A percentile compares a stretch with the other conserved stretches of the same genome.
phyloP scores from a whole-genome alignment of 495 filamentous ascomycete species.

The Penicillium flavigenum region DNA sequence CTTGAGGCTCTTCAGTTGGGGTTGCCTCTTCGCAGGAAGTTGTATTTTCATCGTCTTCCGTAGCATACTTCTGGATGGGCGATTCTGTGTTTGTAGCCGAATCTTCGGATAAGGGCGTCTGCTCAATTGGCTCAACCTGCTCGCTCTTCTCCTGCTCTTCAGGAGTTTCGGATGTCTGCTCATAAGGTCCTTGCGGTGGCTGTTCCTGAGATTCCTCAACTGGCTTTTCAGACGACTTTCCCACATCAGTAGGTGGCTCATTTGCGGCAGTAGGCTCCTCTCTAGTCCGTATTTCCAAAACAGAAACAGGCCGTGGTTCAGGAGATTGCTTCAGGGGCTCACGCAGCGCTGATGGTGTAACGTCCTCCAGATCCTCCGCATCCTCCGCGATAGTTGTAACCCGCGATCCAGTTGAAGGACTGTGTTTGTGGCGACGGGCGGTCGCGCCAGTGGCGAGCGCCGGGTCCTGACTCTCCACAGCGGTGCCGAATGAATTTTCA shows the following conservation, averaged over 20 bases:
- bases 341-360: slow-evolving; percentile 13
- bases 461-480: slow-evolving; percentile 35
- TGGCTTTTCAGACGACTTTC: slow-evolving; percentile 1
- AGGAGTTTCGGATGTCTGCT: slow-evolving; percentile 8
- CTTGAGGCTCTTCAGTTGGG: slow-evolving; percentile 14
- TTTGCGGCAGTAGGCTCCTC: slow-evolving; percentile 4
- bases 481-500: slow-evolving; percentile 25
- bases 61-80: slow-evolving; percentile 6
- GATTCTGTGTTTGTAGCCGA: slow-evolving; percentile 3
- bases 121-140: slow-evolving; percentile 4
- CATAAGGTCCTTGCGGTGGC: not conserved
- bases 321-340: slow-evolving; percentile 21
- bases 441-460: slow-evolving; percentile 59
- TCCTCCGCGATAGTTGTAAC: slow-evolving; percentile 71
- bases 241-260: slow-evolving; percentile 2
- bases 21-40: slow-evolving; percentile 13
- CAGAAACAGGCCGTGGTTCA: slow-evolving; percentile 17
- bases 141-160: slow-evolving; percentile 10
- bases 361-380: slow-evolving; percentile 60
- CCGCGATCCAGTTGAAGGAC: slow-evolving; percentile 71
- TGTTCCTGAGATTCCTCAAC: slow-evolving; percentile 12
- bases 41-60: slow-evolving; percentile 13
- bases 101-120: slow-evolving; percentile 1
- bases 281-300: slow-evolving; percentile 5
- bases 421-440: slow-evolving; percentile 70